Evolutionary conservation across 208 protist genomes (phyloP), one percentile per base, ranked within the genome.

Genomic region (Leishmania braziliensis): DNA sequence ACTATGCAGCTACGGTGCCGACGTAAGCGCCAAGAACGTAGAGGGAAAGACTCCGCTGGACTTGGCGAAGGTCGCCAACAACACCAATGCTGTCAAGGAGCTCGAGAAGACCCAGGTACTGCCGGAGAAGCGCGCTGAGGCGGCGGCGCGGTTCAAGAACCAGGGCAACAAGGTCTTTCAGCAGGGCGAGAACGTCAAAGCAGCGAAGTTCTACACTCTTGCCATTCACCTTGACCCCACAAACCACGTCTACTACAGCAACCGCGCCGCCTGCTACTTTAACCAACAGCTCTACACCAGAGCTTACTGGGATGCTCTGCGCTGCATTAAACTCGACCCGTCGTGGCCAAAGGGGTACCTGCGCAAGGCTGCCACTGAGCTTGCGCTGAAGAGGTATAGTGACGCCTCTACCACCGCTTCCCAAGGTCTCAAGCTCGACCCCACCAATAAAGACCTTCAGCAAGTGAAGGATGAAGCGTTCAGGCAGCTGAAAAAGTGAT

Each of bases 331-430:
- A 10, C 87, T 99, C 36, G 90, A 96, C 60, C 85, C 95, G 0
- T 84, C 90, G 48, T 99, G 97, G 95, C 82, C 95, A 14, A 98
- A 98, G 88, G 97, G 96, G 58, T 99, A 98, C 84, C 88, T 97
- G 43, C 94, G 98, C 69, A 96, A 95, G 85, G 92, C 88, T 23
- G 92, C 92, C 10, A 95, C 92, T 0, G 87, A 94, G 77, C 82
- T 95, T 1, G 92, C 89, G 33, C 74, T 97, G 79, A 93, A 93
- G 66, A 85, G 77, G 58, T 89, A 90, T 73, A 88, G 86, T 9
- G 95, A 96, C 48, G 88, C 93, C 16, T 58, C 90, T 33, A 80
- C 86, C 54, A 92, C 93, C 5, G 91, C 90, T 18, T 88, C 84
- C 18, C 72, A 88, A 33, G 95, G 95, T 20, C 79, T 97, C 46